Evolutionary conservation across 768 basidiomycete species (phyloP).

Genomic region (Rhizopogon sp.): DNA sequence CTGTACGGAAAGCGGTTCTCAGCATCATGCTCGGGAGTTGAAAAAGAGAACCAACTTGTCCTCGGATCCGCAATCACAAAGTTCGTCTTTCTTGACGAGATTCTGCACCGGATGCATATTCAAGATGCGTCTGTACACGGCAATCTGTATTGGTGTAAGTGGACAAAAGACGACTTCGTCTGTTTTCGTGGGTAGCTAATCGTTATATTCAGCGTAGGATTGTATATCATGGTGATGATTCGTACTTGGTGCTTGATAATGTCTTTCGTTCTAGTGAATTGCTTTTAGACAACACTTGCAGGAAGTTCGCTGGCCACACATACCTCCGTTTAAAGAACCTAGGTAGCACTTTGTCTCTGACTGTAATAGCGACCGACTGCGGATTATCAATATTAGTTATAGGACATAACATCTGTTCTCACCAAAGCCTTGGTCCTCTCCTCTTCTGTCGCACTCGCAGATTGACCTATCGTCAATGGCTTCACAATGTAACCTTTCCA

Average conservation of each 20-base stretch:
- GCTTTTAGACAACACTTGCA: not conserved
- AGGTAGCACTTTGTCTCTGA: slow-evolving; percentile 71
- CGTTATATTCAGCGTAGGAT: not conserved
- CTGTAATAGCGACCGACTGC: slow-evolving; percentile 52
- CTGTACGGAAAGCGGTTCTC: slow-evolving; percentile 29
- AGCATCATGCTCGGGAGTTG: not conserved
- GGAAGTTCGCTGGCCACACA: not conserved
- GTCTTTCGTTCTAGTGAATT: slow-evolving; percentile 56
- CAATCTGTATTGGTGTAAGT: slow-evolving; percentile 62
- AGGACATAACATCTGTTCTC: slow-evolving; percentile 9
- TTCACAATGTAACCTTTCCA: slow-evolving; percentile 73
- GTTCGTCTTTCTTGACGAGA: slow-evolving; percentile 64
- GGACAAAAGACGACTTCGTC: slow-evolving; percentile 96
- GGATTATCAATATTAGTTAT: slow-evolving; percentile 1
- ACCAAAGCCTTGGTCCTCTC: slow-evolving; percentile 53
- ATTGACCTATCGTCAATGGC: slow-evolving; percentile 68
- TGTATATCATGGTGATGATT: not conserved
- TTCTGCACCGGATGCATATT: slow-evolving; percentile 62
- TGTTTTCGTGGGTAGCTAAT: slow-evolving; percentile 77
- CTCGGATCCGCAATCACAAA: slow-evolving; percentile 65
- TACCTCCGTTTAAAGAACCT: slow-evolving; percentile 80
- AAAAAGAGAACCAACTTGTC: slow-evolving; percentile 39
- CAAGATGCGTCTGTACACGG: slow-evolving; percentile 70
- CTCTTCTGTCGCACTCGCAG: slow-evolving; percentile 55
- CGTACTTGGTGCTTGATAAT: slow-evolving; percentile 66